Evolutionary conservation across 2,329 filamentous ascomycete genomes (phyloP), one percentile per base, ranked within the genome.

Genomic region (Ceratocystis harringtonii): DNA sequence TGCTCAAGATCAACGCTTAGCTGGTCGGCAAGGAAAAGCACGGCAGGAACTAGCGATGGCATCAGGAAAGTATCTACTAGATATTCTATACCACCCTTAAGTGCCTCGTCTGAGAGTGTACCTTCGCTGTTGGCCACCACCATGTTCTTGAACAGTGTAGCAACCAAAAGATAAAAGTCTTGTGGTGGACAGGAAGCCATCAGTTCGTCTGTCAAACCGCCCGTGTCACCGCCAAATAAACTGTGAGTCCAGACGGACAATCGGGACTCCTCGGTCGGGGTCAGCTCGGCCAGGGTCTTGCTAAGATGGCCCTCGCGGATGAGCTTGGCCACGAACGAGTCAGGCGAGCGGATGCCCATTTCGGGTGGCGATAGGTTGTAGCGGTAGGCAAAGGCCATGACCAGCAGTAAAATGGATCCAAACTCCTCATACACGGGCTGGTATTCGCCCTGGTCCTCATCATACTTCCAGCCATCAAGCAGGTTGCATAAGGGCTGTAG

Each of bases 341-440:
- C 82, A 0, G 79, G 71, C 1, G 78, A 76, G 22, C 78, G 75
- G 25, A 81, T 77, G 1, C 87, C 88, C 36, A 92, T 77, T 44
- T 92, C 87, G 3, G 81, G 75, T 5, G 79, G 76, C 0, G 79
- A 81, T 8, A 94, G 77, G 63, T 84, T 81, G 70, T 92, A 92
- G 15, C 90, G 85, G 71, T 90, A 83, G n/a, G 87, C 81, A 69
- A 91, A 86, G 0, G 87, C 87, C 63, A 92, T 75, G 0, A 91
- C 80, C 1, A 94, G 77, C 1, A 94, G 79, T 6, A 94, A 75
- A 17, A 92, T 85, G 0, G 87, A 84, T 0, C 89, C 88, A 69
- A 92, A 94, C 70, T 95, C 90, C 71, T 94, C 90, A 70, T 94
- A 94, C 0, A 91, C 84, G 0, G 89, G 89, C 72, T 92, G 89